A percentile compares a stretch with the other conserved stretches of the same genome.
Evolutionary conservation across 192 early-diverging fungal genomes (phyloP).

Genomic region (Nowakowskiella sp.): DNA sequence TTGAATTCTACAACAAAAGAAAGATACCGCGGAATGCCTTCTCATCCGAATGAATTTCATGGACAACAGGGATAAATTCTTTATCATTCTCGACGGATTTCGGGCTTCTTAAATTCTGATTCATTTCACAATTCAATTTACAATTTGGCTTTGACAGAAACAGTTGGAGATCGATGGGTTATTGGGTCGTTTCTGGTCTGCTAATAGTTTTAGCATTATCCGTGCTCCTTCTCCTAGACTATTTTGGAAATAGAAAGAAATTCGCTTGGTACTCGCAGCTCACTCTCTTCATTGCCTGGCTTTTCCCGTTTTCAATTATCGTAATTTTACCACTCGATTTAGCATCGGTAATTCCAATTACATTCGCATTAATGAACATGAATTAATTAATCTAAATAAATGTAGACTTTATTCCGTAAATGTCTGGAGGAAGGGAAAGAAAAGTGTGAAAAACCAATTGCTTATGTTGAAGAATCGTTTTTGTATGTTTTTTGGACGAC

Average conservation of each 20-base stretch:
- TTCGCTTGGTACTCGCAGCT: conserved; percentile 81
- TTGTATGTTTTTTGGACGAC: conserved; percentile 70
- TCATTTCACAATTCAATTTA: no score
- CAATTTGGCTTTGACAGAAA: no score
- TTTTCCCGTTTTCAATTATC: conserved; percentile 85
- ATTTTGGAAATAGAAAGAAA: conserved; percentile 67
- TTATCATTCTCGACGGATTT: no score
- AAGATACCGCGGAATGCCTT: no score
- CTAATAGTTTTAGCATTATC: conserved; percentile 42
- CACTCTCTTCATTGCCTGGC: conserved; percentile 70
- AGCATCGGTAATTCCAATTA: conserved; percentile 29
- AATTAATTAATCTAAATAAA: not conserved
- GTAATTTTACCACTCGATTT: conserved; percentile 86
- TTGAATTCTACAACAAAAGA: no score
- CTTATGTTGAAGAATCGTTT: conserved; percentile 63
- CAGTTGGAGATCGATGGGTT: no score
- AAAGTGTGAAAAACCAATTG: conserved; percentile 64
- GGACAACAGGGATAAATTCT: no score
- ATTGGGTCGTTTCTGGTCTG: no score
- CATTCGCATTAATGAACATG: not conserved
- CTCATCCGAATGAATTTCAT: no score
- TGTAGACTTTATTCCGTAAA: conserved; percentile 58
- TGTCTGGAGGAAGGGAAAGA: conserved; percentile 39
- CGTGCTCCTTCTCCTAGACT: conserved; percentile 54
- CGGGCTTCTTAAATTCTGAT: no score